Percentiles rank a stretch among this genome's conserved stretches.
These are phyloP conservation scores for Plectosphaerella sp. DNA, from an alignment of 2,329 filamentous ascomycete genomes.

Conservation along the genomic window DNA sequence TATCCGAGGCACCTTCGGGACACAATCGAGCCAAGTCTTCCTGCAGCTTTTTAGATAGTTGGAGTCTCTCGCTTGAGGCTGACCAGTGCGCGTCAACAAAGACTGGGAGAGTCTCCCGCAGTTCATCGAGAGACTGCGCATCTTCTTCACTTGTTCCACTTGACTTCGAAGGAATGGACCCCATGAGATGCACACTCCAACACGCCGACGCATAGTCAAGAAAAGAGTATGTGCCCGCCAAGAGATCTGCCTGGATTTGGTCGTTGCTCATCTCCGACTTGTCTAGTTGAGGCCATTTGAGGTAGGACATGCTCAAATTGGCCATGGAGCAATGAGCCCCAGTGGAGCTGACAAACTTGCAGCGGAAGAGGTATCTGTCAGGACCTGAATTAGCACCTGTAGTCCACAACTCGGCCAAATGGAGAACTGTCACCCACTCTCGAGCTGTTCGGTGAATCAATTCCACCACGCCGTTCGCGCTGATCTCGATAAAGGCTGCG, in stretches of 20 bases:
- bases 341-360: background rate
- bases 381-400: background rate
- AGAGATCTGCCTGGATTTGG: no score
- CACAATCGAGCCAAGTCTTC: no score
- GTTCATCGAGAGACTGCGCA: no score
- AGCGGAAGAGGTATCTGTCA: background rate
- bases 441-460: background rate
- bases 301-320: background rate
- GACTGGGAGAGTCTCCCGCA: no score
- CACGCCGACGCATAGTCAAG: no score
- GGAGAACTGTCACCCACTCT: background rate
- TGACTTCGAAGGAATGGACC: no score
- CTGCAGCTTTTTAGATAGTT: no score
- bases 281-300: background rate
- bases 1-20: background rate
- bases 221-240: no score
- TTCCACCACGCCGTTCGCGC: background rate
- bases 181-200: no score
- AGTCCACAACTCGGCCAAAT: background rate
- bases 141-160: no score
- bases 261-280: background rate
- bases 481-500: background rate
- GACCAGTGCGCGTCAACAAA: no score
- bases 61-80: no score
- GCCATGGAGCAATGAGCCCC: background rate